phyloP scores from a whole-genome alignment of 2,329 filamentous ascomycete species.

The Tolypocladium tropicale region DNA sequence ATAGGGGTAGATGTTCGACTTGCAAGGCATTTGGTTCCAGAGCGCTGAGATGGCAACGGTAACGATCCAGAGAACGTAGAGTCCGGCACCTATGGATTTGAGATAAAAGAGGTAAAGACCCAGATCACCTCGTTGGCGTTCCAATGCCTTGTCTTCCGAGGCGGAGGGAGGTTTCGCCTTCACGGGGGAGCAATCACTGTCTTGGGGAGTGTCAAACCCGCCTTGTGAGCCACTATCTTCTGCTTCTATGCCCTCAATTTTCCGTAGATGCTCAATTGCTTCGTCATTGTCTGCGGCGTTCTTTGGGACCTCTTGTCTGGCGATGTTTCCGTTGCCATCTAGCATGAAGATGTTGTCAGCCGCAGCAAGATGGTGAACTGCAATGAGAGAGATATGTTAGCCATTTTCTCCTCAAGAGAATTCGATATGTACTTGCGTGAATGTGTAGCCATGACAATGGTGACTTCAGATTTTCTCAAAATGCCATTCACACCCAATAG shows the following conservation, averaged over 20 bases:
- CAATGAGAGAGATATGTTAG: not conserved
- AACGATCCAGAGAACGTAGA: slow-evolving; percentile 1
- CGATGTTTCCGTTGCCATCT: not conserved
- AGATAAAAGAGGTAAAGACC: slow-evolving; percentile 3
- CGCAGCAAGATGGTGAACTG: not conserved
- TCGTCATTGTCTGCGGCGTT: not conserved
- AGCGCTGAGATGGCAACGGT: not conserved
- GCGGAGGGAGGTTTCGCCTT: not conserved
- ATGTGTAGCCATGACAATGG: slow-evolving; percentile 5
- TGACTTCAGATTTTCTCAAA: not conserved
- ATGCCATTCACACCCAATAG: slow-evolving; percentile 2
- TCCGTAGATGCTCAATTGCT: not conserved
- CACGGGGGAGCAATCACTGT: not conserved
- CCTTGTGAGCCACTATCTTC: no score
- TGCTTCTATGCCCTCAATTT: not conserved
- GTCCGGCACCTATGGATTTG: not conserved
- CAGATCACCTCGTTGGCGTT: slow-evolving; percentile 1
- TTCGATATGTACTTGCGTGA: not conserved
- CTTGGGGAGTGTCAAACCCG: not conserved
- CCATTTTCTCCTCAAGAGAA: not conserved
- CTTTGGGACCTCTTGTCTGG: not conserved
- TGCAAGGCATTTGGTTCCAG: not conserved
- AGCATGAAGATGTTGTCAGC: slow-evolving; percentile 1
- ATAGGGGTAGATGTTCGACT: not conserved
- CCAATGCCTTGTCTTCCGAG: not conserved